phyloP scores from a whole-genome alignment of 192 early-diverging fungal genomes.

The Diversispora epigaea region DNA sequence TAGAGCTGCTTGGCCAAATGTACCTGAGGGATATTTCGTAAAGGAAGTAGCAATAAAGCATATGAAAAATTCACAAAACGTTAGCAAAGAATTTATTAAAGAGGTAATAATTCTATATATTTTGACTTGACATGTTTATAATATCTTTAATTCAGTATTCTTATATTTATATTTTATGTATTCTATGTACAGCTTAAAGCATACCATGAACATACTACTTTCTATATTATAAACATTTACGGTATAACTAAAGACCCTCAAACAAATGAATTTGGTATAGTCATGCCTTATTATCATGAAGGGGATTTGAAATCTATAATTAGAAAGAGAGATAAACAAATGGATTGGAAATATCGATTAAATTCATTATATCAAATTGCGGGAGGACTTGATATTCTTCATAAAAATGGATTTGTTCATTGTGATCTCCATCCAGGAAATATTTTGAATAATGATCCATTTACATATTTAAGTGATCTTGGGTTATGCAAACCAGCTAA shows the following conservation, averaged over 20 bases:
- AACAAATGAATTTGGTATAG: not conserved
- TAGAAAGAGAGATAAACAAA: not conserved
- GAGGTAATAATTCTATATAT: no score
- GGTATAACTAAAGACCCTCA: constrained; percentile 9
- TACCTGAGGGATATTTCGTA: no score
- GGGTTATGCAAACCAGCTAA: not conserved
- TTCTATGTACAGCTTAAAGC: not conserved
- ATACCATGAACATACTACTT: not conserved
- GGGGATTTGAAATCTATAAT: not conserved
- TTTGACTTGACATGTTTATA: no score
- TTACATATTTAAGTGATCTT: not conserved
- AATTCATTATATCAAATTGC: not conserved
- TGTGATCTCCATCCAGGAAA: not conserved
- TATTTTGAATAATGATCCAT: not conserved
- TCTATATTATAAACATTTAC: not conserved
- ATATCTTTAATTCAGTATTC: no score
- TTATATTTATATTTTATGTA: no score
- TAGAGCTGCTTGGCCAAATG: no score
- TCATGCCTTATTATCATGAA: not conserved
- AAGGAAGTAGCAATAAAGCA: no score
- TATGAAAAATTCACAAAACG: no score
- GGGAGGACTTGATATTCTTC: not conserved
- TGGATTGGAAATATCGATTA: not conserved
- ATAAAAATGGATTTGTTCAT: not conserved
- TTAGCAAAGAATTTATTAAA: no score